Base-by-base conservation (phyloP, 2,329 filamentous ascomycete species). In the Bipolaris victoriae region DNA sequence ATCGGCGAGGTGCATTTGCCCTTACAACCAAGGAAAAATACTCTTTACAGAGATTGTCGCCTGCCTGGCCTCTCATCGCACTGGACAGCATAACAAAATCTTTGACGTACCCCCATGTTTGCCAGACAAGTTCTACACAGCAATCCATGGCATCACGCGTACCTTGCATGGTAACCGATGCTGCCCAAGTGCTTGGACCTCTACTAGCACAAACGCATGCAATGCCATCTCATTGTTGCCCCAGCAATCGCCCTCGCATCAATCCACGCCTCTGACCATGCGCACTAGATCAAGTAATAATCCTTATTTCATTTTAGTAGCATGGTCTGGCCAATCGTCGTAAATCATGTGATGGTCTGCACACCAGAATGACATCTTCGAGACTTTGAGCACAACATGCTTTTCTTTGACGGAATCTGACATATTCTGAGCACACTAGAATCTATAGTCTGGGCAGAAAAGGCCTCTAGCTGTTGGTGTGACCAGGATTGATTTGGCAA, bases 401-500 rank as follows among this genome's bases (percentile, higher is more conserved):
- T 37, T 29, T 39, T 49, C 20, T 26, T 31, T 39, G 20, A 49
- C 18, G 6, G 2, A 20, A 10, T 24, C 20, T 39, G 22, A 24
- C 22, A 1, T 18, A 9, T 26, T 18, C 33, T 26, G 6, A 24
- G 22, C 29, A 35, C 41, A 15, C 11, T 35, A 16, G 9, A 46
- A 18, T 31, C 31, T 26, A 9, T n/a, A 48, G n/a, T 29, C 3
- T 13, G 4, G 39, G 33, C 36, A 45, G 26, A 57, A 7, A 16
- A 48, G 7, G n/a, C 20, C 24, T 22, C 31, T 13, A 7, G 50
- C 37, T 39, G 20, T 37, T 52, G 22, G 50, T 63, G 51, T 51
- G 52, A 55, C 59, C 40, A 50, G 61, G 55, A 45, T 61, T 62
- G 59, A 56, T 64, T 66, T 62, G 58, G 55, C 57, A 47, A 62